Percentiles rank a stretch among this genome's conserved stretches.
Conservation (phyloP, 805 yeast genomes). For the Kregervanrija delftensis region DNA sequence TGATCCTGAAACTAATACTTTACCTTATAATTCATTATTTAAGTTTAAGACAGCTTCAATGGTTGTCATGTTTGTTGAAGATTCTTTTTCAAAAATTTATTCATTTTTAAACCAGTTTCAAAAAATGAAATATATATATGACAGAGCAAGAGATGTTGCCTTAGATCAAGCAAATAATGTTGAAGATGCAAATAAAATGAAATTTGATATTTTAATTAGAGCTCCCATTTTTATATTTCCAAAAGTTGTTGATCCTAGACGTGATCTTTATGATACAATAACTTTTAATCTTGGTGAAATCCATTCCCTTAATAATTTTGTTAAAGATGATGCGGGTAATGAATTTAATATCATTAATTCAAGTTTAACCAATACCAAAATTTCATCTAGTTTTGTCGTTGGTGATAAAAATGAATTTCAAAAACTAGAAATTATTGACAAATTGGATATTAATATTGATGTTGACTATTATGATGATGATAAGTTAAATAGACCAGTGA, state of each 20-base stretch:
- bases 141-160: conserved; percentile 82
- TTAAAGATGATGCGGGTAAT: conserved; percentile 14
- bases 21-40: conserved; percentile 48
- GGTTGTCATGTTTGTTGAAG: conserved; percentile 73
- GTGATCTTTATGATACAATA: conserved; percentile 47
- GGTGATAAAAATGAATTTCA: conserved; percentile 41
- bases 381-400: conserved; percentile 54
- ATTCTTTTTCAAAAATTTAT: conserved; percentile 62
- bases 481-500: conserved; percentile 36
- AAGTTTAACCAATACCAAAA: conserved; percentile 65
- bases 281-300: conserved; percentile 80
- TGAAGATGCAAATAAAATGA: conserved; percentile 52
- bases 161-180: conserved; percentile 65
- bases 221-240: conserved; percentile 88
- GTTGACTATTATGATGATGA: conserved; percentile 47
- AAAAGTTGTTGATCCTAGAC: conserved; percentile 35
- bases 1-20: conserved; percentile 45
- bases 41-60: conserved; percentile 70
- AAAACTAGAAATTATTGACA: conserved; percentile 55
- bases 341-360: conserved; percentile 51
- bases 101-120: conserved; percentile 67
- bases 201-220: conserved; percentile 61
- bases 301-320: conserved; percentile 57
- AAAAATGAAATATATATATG: conserved; percentile 84
- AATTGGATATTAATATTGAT: conserved; percentile 54